Percentiles rank a stretch among this genome's conserved stretches.
Evolutionary conservation across 805 yeast genomes (phyloP).

Genomic region (Nakazawaea pomicola): DNA sequence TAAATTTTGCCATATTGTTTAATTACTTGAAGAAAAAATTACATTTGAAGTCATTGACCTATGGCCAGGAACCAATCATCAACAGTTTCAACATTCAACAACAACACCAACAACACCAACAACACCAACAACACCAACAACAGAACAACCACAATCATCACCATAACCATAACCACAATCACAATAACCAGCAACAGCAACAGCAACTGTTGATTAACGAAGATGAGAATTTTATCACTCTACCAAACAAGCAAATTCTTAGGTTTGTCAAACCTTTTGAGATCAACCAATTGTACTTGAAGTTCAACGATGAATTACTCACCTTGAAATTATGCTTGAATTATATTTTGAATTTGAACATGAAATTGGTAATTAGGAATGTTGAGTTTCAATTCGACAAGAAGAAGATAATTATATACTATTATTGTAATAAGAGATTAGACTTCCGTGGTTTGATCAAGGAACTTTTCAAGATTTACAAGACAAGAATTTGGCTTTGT

Average conservation of each 20-base stretch:
- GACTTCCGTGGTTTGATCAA: constrained; percentile 72
- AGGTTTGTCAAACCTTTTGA: constrained; percentile 75
- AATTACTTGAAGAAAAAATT: constrained; percentile 71
- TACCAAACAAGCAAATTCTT: constrained; percentile 74
- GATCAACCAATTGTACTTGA: constrained; percentile 52
- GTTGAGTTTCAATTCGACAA: constrained; percentile 82
- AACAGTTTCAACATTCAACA: constrained; percentile 20
- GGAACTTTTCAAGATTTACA: constrained; percentile 69
- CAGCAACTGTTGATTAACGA: constrained; percentile 34
- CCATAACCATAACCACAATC: constrained; percentile 2
- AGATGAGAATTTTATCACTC: constrained; percentile 58
- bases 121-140: not conserved
- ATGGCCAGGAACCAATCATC: constrained; percentile 24
- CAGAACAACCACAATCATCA: too few species aligned
- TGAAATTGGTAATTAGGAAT: constrained; percentile 57
- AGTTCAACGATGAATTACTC: constrained; percentile 66
- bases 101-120: constrained; percentile 15
- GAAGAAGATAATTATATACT: constrained; percentile 70
- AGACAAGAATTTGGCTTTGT: constrained; percentile 80
- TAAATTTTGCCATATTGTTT: constrained; percentile 64
- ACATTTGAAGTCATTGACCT: constrained; percentile 49
- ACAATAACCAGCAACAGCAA: constrained; percentile 13
- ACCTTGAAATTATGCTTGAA: constrained; percentile 63
- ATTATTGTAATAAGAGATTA: constrained; percentile 56
- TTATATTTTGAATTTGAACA: constrained; percentile 31